Base-by-base conservation (phyloP, 129 eudicot genomes). In the Lactuca saligna region DNA sequence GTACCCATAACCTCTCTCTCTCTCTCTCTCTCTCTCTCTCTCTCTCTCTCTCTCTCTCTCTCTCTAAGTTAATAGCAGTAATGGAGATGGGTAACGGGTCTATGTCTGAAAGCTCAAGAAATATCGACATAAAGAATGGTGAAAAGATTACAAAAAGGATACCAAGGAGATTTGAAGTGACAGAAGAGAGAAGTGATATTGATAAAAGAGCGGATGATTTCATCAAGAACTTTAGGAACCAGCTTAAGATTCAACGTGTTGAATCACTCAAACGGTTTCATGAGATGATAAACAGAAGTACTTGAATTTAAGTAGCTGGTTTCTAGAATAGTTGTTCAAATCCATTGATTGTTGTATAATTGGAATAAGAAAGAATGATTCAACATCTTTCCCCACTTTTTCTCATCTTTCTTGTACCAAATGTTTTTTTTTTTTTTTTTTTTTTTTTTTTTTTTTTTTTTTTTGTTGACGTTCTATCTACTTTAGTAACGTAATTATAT, bases 221-320 rank as follows among this genome's bases (percentile, higher is more conserved):
- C 62, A 86, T 86, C 81, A 86, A 75, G 31, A 86, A 83, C 29
- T 81, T 86, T 66, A 71, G 81, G 58, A 79, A 80, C 35, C 84
- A 73, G 57, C 86, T 86, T 8, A 62, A 55, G 79, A 75, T 86
- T 8, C 81, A 86, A 75, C 79, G 84, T 8, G 77, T 70, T 37
- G 82, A 83, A 69, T 81, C 86, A 8, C 65, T 81, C 54, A 78
- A 83, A 65, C 81, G 83, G 16, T 70, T 57, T 38, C 68, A 72
- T 1, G 85, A 80, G 73, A 80, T 75, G 81, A 67, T 74, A 25
- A 71, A 46, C 31, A 60, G 77, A 58, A 78, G 79, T 9, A 68
- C 75, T 69, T 74, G 70, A 75, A 44, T 51, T 37, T 13, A 68
- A 17, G 16, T 48, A 57, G 29, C 8, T 44, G 29, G 17, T 63